phyloP scores from a whole-genome alignment of 163 green algal species.

The Chlorella variabilis region DNA sequence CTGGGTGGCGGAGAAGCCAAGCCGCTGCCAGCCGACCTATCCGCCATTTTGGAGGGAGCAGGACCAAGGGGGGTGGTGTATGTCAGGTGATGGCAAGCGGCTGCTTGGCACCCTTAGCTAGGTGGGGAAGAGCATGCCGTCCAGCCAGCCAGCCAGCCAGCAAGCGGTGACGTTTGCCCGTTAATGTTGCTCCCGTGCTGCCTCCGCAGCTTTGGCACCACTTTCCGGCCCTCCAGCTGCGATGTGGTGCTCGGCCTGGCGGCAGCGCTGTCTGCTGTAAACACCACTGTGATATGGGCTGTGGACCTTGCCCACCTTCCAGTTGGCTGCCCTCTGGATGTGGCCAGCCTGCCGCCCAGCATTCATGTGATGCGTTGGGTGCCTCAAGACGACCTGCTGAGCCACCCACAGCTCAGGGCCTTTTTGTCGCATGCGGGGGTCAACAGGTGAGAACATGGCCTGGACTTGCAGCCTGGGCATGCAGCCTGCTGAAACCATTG shows the following conservation, averaged over 20 bases:
- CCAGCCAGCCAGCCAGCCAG: too few relatives aligned
- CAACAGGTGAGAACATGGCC: neutral
- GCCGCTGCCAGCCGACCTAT: neutral
- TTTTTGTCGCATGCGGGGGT: neutral
- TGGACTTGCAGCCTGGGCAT: too few relatives aligned
- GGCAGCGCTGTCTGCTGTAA: neutral
- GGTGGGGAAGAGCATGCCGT: neutral
- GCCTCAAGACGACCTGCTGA: neutral
- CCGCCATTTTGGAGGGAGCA: neutral
- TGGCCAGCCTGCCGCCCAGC: neutral
- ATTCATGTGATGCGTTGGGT: neutral
- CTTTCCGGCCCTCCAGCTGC: slow-evolving; percentile 1
- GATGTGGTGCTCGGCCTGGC: neutral
- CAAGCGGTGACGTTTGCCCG: too few relatives aligned
- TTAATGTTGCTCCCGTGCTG: neutral
- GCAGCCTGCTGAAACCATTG: too few relatives aligned
- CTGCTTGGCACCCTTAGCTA: too few relatives aligned
- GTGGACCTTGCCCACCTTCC: neutral
- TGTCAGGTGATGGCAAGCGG: neutral
- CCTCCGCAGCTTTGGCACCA: neutral
- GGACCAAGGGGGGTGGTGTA: neutral
- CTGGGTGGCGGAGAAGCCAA: neutral
- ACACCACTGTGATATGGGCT: neutral
- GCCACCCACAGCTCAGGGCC: neutral
- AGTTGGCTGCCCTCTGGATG: neutral